phyloP scores from a whole-genome alignment of 371 early-diverging fungal genomes.

The Mucor mucedo region DNA sequence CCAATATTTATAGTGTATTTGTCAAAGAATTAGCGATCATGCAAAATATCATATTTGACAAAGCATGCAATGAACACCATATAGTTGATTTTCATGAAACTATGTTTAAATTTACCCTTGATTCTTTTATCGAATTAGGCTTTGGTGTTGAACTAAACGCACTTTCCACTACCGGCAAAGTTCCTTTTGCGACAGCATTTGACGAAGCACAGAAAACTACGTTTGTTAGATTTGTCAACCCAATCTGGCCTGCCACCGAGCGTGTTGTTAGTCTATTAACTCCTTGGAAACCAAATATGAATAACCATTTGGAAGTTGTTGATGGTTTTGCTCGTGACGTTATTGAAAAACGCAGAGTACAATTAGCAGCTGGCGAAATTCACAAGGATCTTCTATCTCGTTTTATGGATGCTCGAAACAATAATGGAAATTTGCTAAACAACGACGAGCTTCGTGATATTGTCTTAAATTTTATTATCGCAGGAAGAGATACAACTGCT shows the following conservation, averaged over 20 bases:
- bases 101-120: slow-evolving; percentile 64
- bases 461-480: slow-evolving; percentile 75
- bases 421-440: slow-evolving; percentile 53
- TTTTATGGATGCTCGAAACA: slow-evolving; percentile 63
- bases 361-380: slow-evolving; percentile 47
- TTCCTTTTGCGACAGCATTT: slow-evolving; percentile 58
- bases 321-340: slow-evolving; percentile 56
- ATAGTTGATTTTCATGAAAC: slow-evolving; percentile 63
- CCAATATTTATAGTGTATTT: slow-evolving; percentile 32
- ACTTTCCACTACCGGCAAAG: slow-evolving; percentile 30
- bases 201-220: slow-evolving; percentile 50
- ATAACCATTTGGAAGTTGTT: slow-evolving; percentile 48
- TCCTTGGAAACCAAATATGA: slow-evolving; percentile 47
- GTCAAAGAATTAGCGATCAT: slow-evolving; percentile 35
- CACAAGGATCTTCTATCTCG: slow-evolving; percentile 63
- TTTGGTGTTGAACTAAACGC: slow-evolving; percentile 59
- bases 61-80: slow-evolving; percentile 28
- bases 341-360: slow-evolving; percentile 45
- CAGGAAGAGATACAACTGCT: slow-evolving; percentile 73
- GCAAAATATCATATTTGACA: slow-evolving; percentile 35
- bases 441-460: slow-evolving; percentile 67
- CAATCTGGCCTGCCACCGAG: slow-evolving; percentile 59
- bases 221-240: slow-evolving; percentile 54
- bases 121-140: slow-evolving; percentile 55
- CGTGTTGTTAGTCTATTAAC: slow-evolving; percentile 19